phyloP scores from a whole-genome alignment of 768 basidiomycete genomes.

The Panus rudis region DNA sequence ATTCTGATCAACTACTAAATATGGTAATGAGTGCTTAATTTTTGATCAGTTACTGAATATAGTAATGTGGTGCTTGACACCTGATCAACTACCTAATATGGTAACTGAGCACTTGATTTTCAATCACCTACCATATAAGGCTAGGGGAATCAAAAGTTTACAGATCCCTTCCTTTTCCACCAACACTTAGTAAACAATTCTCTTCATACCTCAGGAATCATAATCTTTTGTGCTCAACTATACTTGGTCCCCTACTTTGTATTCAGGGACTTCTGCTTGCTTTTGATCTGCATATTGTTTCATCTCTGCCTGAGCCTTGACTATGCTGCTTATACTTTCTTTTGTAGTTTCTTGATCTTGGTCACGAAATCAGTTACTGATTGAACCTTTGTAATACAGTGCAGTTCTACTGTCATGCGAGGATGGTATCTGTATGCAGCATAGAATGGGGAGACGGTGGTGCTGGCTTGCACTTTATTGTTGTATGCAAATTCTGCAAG shows the following conservation, averaged over 20 bases:
- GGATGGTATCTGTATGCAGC: constrained; percentile 20
- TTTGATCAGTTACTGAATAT: too few relatives aligned
- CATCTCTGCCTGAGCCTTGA: constrained; percentile 20
- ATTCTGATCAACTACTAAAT: too few relatives aligned
- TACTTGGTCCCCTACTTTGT: constrained; percentile 17
- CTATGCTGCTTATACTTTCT: constrained; percentile 10
- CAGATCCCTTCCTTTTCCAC: too few relatives aligned
- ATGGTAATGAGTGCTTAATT: too few relatives aligned
- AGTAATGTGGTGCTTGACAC: too few relatives aligned
- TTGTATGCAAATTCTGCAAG: constrained; percentile 31
- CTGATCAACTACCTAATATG: too few relatives aligned
- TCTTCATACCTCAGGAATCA: too few relatives aligned
- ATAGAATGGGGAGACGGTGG: constrained; percentile 25
- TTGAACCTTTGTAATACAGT: constrained; percentile 2
- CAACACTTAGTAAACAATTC: too few relatives aligned
- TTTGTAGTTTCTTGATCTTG: constrained; percentile 11
- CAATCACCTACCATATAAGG: too few relatives aligned
- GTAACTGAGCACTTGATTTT: too few relatives aligned
- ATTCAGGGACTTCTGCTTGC: background rate
- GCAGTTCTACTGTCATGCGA: constrained; percentile 5
- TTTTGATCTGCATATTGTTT: constrained; percentile 16
- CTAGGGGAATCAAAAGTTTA: too few relatives aligned
- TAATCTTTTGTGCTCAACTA: too few relatives aligned
- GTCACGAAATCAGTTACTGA: constrained; percentile 12
- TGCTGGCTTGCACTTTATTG: constrained; percentile 22